Base-by-base conservation (phyloP, 257 asterid genomes). In the Buddleja alternifolia region DNA sequence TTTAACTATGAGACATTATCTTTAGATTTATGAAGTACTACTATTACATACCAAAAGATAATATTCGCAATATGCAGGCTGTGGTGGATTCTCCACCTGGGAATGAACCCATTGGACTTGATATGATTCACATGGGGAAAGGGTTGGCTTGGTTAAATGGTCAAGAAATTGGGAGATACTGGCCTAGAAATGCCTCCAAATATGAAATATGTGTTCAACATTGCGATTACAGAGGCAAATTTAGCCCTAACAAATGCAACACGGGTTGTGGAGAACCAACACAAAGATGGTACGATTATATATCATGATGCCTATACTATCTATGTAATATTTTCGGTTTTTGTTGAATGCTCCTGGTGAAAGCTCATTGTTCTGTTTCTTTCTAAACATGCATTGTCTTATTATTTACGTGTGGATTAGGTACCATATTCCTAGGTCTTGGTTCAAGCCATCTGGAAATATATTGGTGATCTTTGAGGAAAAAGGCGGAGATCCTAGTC, bases 261-360 rank as follows among this genome's bases (percentile, higher is more conserved):
- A 87, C 90, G 4, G 98, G 86, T 39, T 92, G 98, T 73, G 93
- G 92, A 64, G 83, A 92, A 78, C 88, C 95, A 59, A 84, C 98
- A 76, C 98, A 92, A 66, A 81, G 96, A 87, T 92, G 98, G 98
- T 91, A 77, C n/a, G n/a, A n/a, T n/a, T n/a, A n/a, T n/a, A 80
- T 77, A 51, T 60, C 21, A 48, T 15, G n/a, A 32, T 5, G 34
- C 44, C 69, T 20, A 61, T n/a, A n/a, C n/a, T n/a, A 37, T n/a
- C 40, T 41, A 60, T 8, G 15, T 1, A 52, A 10, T 56, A 23
- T 42, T 41, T 44, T 20, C 15, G 36, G 46, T 34, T 66, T 32
- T 15, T 54, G 53, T 52, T 63, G 16, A 8, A 14, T 20, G 9
- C 60, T 21, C 39, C 36, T 6, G 29, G 9, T n/a, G n/a, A n/a